Evolutionary conservation across 31 red algal genomes (phyloP), one percentile per base, ranked within the genome.

Genomic region (Porphyra umbilicalis): DNA sequence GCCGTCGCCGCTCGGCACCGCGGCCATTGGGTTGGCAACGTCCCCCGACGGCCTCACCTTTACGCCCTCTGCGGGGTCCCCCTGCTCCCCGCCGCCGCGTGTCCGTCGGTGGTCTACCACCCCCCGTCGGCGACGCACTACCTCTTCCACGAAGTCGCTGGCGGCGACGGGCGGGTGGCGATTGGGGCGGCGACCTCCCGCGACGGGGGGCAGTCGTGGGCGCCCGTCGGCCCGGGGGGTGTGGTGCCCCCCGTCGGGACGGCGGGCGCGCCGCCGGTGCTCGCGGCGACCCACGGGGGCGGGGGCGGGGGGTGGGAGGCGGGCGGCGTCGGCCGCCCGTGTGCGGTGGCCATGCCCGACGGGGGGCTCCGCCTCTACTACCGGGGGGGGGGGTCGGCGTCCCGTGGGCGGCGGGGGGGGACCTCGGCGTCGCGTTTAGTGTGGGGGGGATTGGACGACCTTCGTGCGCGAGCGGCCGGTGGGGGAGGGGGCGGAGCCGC

Each of bases 331-430:
- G 83, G 83, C 75, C 82, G 85, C 57, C 91, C 91, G 68, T 81
- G 77, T 57, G 86, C 83, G 31, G 91, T 93, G n/a, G 42, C 68
- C 0, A 39, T 88, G 13, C 86, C 77, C n/a, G 80, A 93, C 35
- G 91, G 83, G 18, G 39, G 39, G 10, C 75, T 83, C 31, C 80
- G 86, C 75, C 33, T 93, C 79, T 93, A 93, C 91, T 93, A 93
- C 78, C 46, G 42, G 10, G 91, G 91, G 18, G 67, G 67, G 35
- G 35, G 33, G 35, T 16, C 4, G 34, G 42, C 46, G 34, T 29
- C 0, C 57, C 57, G 25, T 71, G 57, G 57, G 57, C 57, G 57
- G 57, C 57, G 3, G 57, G 57, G 57, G 57, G 57, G 57, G 57
- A 1, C 4, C 57, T 71, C 57, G 57, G 57, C 25, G 57, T 71